Base-by-base conservation (phyloP, 176 grass and related monocot species). In the Urochloa ruziziensis region DNA sequence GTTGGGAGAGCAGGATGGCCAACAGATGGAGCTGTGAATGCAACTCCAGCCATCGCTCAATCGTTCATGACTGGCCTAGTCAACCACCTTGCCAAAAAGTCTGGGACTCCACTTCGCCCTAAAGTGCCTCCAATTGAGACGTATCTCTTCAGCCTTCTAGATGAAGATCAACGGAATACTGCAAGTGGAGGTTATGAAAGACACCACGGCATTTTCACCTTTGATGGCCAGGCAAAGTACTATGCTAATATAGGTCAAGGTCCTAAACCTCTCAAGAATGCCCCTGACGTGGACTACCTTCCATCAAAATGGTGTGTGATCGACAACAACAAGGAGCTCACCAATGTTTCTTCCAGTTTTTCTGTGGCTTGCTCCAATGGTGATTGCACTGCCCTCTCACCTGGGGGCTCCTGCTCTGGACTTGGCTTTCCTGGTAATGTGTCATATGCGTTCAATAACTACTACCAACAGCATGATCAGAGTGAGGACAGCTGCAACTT, bases 161-260 rank as follows among this genome's bases (percentile, higher is more conserved):
- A 98, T 10, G 96, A 98, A 93, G 85, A 95, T 90, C 89, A 87
- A 74, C 64, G 28, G 17, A 85, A 57, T 67, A 90, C 74, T 56
- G 29, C 66, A 23, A 73, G 60, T 18, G 89, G 93, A 74, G 89
- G 60, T 43, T 95, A 89, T 73, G 96, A 95, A 81, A 95, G 91
- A 62, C 96, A 98, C 70, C 74, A 76, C 23, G 96, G 91, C 42
- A 80, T 98, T 83, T 98, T 98, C 86, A 95, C 93, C n/a, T 98
- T 95, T 91, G 96, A 98, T 53, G 96, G 96, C 29, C 96, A 95
- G 76, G 91, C 93, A 0, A 98, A 90, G 84, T 98, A 90, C 63
- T 70, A 90, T 58, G 72, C 93, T 29, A 92, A 95, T 67, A 87
- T 94, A 57, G 96, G 96, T 67, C 96, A 98, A 84, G 96, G 93